Conservation (phyloP, 805 yeast species). For the Kluyveromyces dobzhanskii region DNA sequence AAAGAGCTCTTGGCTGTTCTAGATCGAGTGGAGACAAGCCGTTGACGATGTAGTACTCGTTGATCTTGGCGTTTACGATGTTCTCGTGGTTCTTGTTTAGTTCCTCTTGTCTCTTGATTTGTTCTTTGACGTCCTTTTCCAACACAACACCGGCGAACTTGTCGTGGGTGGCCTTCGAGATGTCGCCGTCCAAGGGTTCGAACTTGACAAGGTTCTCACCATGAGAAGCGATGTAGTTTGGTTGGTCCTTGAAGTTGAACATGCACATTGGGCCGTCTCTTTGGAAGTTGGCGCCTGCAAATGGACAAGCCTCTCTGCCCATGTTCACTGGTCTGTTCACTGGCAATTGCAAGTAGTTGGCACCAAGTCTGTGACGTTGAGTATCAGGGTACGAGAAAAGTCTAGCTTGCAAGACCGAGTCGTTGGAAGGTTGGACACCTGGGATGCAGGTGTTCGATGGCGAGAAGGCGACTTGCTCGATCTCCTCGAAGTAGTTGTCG, state of each 20-base stretch:
- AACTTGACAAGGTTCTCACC: slow-evolving; percentile 19
- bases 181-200: slow-evolving; percentile 10
- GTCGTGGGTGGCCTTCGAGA: slow-evolving; percentile 11
- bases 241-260: slow-evolving; percentile 41
- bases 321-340: slow-evolving; percentile 40
- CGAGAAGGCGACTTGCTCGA: slow-evolving; percentile 56
- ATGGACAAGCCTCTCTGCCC: slow-evolving; percentile 17
- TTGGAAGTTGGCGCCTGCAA: slow-evolving; percentile 36
- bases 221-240: slow-evolving; percentile 43
- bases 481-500: slow-evolving; percentile 40
- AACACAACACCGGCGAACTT: slow-evolving; percentile 31
- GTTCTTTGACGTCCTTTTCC: slow-evolving; percentile 19
- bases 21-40: slow-evolving; percentile 38
- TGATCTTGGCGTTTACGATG: slow-evolving; percentile 30
- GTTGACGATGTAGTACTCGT: slow-evolving; percentile 30
- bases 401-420: slow-evolving; percentile 71
- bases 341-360: slow-evolving; percentile 59
- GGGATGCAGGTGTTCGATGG: slow-evolving; percentile 65
- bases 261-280: slow-evolving; percentile 57
- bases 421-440: slow-evolving; percentile 68
- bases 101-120: slow-evolving; percentile 24
- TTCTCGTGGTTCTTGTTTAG: slow-evolving; percentile 30
- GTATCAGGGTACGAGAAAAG: slow-evolving; percentile 71
- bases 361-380: slow-evolving; percentile 68
- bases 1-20: slow-evolving; percentile 40